phyloP scores from a whole-genome alignment of 768 basidiomycete genomes.

The Strobilomyces confusus region DNA sequence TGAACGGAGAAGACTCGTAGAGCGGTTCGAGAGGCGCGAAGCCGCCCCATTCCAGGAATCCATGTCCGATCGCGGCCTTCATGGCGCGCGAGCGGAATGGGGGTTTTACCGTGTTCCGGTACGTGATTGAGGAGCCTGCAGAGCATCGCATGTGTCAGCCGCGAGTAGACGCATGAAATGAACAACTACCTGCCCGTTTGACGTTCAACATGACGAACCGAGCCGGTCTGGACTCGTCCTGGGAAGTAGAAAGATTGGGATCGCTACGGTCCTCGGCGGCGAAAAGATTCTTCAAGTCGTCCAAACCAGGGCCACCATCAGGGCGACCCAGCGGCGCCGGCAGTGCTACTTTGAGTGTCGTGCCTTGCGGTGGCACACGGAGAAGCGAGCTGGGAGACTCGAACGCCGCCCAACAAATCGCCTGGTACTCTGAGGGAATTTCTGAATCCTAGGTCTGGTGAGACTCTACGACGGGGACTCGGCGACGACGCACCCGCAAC shows the following conservation, averaged over 20 bases:
- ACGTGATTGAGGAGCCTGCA: constrained; percentile 19
- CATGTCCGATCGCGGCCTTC: constrained; percentile 29
- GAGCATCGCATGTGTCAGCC: background rate
- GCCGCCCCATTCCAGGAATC: constrained; percentile 32
- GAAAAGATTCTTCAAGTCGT: constrained; percentile 30
- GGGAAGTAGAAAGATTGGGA: background rate
- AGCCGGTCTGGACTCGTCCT: constrained; percentile 1
- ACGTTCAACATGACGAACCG: constrained; percentile 16
- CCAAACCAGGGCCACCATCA: constrained; percentile 33
- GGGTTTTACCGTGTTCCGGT: constrained; percentile 21
- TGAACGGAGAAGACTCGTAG: constrained; percentile 28
- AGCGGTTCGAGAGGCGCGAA: constrained; percentile 30
- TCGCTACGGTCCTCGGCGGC: constrained; percentile 8
- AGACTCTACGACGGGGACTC: background rate
- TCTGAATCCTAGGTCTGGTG: constrained; percentile 42
- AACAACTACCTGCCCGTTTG: constrained; percentile 25
- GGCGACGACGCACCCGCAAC: constrained; percentile 34
- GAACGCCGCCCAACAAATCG: constrained; percentile 43
- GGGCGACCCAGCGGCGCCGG: constrained; percentile 19
- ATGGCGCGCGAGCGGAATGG: constrained; percentile 27
- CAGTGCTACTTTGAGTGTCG: constrained; percentile 28
- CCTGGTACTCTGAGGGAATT: constrained; percentile 40
- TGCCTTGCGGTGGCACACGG: constrained; percentile 33
- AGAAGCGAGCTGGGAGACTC: constrained; percentile 39
- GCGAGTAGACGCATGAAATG: background rate